Evolutionary conservation across 208 protist genomes (phyloP), one percentile per base, ranked within the genome.

Genomic region (Leptomonas pyrrhocoris): DNA sequence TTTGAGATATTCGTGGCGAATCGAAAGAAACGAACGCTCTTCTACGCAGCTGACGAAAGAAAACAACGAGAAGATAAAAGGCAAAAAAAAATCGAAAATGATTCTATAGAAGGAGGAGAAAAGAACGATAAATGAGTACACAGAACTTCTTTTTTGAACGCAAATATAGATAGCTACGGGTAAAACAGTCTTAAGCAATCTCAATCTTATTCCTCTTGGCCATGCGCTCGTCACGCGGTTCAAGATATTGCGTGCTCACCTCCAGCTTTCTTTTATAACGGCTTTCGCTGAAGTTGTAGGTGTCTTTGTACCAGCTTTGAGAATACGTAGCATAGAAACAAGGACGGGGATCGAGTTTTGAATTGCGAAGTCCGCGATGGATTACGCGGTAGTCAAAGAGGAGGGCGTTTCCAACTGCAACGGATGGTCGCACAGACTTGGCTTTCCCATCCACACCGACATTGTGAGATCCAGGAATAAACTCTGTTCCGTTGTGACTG

Each of bases 381-480:
- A 83, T 65, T 36, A 90, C 74, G 25, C 88, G 74, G 46, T 90
- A 93, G 49, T 93, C 85, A 59, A 90, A 90, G 5, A 93, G 68
- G 5, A 89, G 53, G 4, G 72, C 82, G 16, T 66, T 60, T 0
- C 85, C 88, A n/a, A 83, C 16, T 45, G 69, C 54, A 34, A 89
- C 73, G 6, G 49, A 59, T 42, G 84, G 85, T 15, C 56, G 61
- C 15, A 85, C 74, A 4, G 77, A 56, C 42, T 77, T 78, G 0
- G 36, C 23, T 25, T 66, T 68, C 19, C 46, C 25, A n/a, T 11
- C 1, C 19, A 51, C 8, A 2, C 68, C 51, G 59, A 71, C 46
- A 30, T 65, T 13, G 21, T 93, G 83, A 25, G 78, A 74, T 30
- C 71, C 74, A 15, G 82, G 76, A 56, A 84, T 70, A 50, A 93